A percentile compares a stretch with the other conserved stretches of the same genome.
Evolutionary conservation across 2,329 filamentous ascomycete genomes (phyloP).

Genomic region (Xylariales sp.): DNA sequence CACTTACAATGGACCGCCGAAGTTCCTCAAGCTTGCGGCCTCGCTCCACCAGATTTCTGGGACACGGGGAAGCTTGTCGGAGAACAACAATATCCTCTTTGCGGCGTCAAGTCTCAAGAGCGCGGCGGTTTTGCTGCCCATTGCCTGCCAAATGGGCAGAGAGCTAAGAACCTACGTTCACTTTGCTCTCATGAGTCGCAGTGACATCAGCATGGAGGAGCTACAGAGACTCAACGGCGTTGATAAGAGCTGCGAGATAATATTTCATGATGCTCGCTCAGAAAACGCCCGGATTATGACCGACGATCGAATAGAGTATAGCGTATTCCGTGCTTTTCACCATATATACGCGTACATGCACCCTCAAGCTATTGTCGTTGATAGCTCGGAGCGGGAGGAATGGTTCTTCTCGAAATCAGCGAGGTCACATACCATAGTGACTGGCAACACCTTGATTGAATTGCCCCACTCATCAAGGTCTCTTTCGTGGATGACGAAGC

Average conservation of each 20-base stretch:
- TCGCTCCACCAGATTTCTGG: constrained; percentile 57
- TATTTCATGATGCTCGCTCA: constrained; percentile 67
- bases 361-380: constrained; percentile 71
- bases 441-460: constrained; percentile 64
- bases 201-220: constrained; percentile 62
- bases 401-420: constrained; percentile 60
- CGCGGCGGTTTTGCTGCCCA: constrained; percentile 65
- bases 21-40: constrained; percentile 59
- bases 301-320: constrained; percentile 62
- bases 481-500: constrained; percentile 70
- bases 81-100: constrained; percentile 73
- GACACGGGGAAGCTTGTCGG: constrained; percentile 44
- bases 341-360: constrained; percentile 71
- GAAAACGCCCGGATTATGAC: constrained; percentile 68
- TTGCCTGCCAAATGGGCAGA: constrained; percentile 81
- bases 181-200: constrained; percentile 72
- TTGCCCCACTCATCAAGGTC: constrained; percentile 62
- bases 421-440: constrained; percentile 45
- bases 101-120: constrained; percentile 71
- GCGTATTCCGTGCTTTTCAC: constrained; percentile 59
- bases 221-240: constrained; percentile 76
- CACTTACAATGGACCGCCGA: constrained; percentile 65
- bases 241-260: constrained; percentile 62
- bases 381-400: constrained; percentile 64
- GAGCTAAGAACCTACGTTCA: constrained; percentile 72